Base-by-base conservation (phyloP, 2,329 filamentous ascomycete genomes). In the Ophiostoma perfectum region DNA sequence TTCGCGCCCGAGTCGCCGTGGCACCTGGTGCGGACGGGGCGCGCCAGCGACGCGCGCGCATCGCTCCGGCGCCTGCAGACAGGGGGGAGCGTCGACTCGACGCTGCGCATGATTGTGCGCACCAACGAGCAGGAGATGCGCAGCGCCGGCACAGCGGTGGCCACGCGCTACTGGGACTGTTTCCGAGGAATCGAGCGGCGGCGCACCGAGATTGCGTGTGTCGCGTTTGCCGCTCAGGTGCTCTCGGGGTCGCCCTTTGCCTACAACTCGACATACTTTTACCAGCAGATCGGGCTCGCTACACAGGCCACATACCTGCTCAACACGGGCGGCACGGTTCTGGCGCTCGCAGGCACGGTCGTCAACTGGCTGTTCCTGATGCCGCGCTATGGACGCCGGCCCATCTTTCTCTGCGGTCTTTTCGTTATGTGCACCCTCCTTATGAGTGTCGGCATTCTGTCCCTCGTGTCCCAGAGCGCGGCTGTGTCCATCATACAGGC, bases 1-100 rank as follows among this genome's bases (percentile, higher is more conserved):
- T 77, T 81, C n/a, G 78, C 80, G 5, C 81, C 81, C 1, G 81
- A 83, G 71, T 80, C 78, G 44, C 81, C 81, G 0, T 83, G 81
- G 79, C 81, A 78, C 76, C 76, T 80, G 3, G 78, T 82, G 41
- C 78, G 80, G 5, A 73, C 76, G 2, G 78, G 78, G 5, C 76
- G 76, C 5, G 71, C 76, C 6, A 75, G 77, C 2, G 74, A 77
- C 16, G 80, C 81, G 4, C 60, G 64, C 45, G 39, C 38, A 1
- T 60, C 66, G 1, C 66, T 6, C 74, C 75, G 52, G 71, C 72
- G 39, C 73, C 78, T 81, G 3, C 72, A 74, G 27, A 74, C 77
- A 11, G 74, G 66, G 14, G 67, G 68, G 18, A 55, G 72, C n/a
- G 66, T 66, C 6, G 44, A 67, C 16, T 45, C 69, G 18, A 45